phyloP scores from a whole-genome alignment of 257 asterid genomes.

The Prunella vulgaris region DNA sequence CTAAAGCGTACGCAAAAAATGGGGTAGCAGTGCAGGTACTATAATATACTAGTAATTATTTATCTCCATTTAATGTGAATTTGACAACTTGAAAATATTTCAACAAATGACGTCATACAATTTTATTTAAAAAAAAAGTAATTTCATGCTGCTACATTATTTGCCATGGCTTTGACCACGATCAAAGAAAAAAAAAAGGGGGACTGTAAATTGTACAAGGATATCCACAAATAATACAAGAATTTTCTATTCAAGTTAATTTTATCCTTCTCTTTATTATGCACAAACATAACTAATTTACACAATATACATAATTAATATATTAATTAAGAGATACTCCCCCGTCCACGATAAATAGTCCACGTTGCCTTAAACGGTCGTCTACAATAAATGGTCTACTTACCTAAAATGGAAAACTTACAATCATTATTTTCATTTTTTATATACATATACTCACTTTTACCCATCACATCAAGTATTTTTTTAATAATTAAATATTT shows the following conservation, averaged over 20 bases:
- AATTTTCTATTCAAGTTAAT: neutral
- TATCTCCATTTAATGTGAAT: conserved; percentile 8
- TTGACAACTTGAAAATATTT: neutral
- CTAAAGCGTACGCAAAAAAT: conserved; percentile 3
- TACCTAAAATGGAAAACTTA: too few relatives aligned
- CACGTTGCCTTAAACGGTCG: too few relatives aligned
- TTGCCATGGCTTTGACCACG: neutral
- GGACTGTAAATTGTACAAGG: neutral
- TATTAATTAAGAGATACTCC: too few relatives aligned
- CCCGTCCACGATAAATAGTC: too few relatives aligned
- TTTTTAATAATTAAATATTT: too few relatives aligned
- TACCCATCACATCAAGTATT: too few relatives aligned
- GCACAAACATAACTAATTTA: neutral
- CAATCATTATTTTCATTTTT: too few relatives aligned
- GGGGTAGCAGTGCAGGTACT: neutral
- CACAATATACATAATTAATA: too few relatives aligned
- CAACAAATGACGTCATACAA: conserved; percentile 1
- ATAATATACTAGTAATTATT: neutral
- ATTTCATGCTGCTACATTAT: neutral
- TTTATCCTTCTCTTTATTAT: neutral
- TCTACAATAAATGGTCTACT: too few relatives aligned
- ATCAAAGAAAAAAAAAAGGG: neutral
- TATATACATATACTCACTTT: too few relatives aligned
- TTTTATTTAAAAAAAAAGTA: neutral
- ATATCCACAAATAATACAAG: neutral